phyloP scores from a whole-genome alignment of 768 basidiomycete species.

The Boletus rubroflammeus region DNA sequence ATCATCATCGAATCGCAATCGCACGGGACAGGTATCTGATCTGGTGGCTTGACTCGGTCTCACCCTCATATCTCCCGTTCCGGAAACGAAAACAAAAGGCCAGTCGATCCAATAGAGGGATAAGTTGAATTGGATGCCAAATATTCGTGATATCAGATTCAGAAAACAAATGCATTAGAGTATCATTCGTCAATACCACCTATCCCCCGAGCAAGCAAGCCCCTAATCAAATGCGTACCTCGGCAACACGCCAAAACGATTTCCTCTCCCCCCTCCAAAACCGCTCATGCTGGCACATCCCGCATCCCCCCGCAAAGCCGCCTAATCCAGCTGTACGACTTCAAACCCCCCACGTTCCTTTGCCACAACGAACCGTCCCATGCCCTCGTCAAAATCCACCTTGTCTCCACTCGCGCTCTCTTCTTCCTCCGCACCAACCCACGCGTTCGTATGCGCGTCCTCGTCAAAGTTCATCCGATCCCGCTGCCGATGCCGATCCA shows the following conservation, averaged over 20 bases:
- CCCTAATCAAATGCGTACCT: background rate
- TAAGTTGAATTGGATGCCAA: background rate
- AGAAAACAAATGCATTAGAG: background rate
- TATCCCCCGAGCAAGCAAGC: background rate
- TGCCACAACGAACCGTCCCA: conserved; percentile 30
- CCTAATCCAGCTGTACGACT: conserved; percentile 22
- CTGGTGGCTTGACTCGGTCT: background rate
- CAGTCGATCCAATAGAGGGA: too few relatives aligned
- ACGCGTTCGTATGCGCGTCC: background rate
- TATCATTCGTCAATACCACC: background rate
- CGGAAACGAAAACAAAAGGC: background rate
- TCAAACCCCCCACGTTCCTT: conserved; percentile 26
- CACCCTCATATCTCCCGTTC: background rate
- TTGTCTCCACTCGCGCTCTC: conserved; percentile 6
- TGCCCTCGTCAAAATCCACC: conserved; percentile 31
- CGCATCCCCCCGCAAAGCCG: background rate
- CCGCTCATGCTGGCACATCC: background rate
- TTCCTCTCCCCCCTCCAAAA: background rate
- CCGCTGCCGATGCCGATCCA: conserved; percentile 4
- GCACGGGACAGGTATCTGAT: background rate
- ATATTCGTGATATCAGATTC: background rate
- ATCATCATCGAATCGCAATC: background rate
- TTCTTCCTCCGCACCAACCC: background rate
- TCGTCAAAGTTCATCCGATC: background rate
- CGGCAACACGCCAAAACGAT: background rate